These are phyloP conservation scores for Parascedosporium putredinis DNA, from an alignment of 2,329 filamentous ascomycete genomes.

Conservation along the genomic window DNA sequence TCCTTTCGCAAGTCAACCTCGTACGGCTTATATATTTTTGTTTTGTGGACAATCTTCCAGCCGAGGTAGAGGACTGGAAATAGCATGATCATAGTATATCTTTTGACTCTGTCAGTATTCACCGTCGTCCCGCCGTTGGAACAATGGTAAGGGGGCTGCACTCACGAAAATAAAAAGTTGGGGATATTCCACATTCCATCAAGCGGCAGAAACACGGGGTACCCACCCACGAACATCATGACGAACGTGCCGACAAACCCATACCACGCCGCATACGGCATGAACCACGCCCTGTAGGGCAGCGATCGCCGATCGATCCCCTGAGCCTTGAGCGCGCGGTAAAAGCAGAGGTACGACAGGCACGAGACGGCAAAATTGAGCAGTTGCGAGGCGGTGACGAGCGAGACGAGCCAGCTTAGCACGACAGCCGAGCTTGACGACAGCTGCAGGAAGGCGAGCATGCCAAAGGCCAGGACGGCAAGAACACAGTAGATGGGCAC, in stretches of 20 bases:
- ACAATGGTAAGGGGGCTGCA: slow-evolving; percentile 8
- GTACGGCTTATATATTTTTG: slow-evolving; percentile 41
- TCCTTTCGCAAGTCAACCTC: slow-evolving; percentile 55
- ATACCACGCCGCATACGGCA: slow-evolving; percentile 64
- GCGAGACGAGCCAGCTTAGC: slow-evolving; percentile 60
- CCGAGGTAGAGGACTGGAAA: slow-evolving; percentile 59
- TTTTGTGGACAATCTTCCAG: slow-evolving; percentile 62
- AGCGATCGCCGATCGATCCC: slow-evolving; percentile 55
- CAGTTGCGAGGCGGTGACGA: slow-evolving; percentile 61
- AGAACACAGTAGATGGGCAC: slow-evolving; percentile 66
- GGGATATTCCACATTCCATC: slow-evolving; percentile 52
- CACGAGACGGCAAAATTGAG: slow-evolving; percentile 64
- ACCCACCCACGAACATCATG: slow-evolving; percentile 68
- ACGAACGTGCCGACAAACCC: slow-evolving; percentile 51
- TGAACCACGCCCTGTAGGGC: slow-evolving; percentile 58
- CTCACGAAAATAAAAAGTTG: slow-evolving; percentile 62
- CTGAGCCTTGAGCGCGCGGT: slow-evolving; percentile 58
- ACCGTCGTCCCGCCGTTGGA: neutral
- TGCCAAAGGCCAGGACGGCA: slow-evolving; percentile 54
- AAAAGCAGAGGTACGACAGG: slow-evolving; percentile 61
- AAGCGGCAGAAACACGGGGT: slow-evolving; percentile 59
- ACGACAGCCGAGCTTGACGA: slow-evolving; percentile 56
- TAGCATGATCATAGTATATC: slow-evolving; percentile 62
- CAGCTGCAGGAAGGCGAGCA: slow-evolving; percentile 66
- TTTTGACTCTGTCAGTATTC: slow-evolving; percentile 15